phyloP scores from a whole-genome alignment of 2,329 filamentous ascomycete genomes.

The Cladorrhinum sp. region DNA sequence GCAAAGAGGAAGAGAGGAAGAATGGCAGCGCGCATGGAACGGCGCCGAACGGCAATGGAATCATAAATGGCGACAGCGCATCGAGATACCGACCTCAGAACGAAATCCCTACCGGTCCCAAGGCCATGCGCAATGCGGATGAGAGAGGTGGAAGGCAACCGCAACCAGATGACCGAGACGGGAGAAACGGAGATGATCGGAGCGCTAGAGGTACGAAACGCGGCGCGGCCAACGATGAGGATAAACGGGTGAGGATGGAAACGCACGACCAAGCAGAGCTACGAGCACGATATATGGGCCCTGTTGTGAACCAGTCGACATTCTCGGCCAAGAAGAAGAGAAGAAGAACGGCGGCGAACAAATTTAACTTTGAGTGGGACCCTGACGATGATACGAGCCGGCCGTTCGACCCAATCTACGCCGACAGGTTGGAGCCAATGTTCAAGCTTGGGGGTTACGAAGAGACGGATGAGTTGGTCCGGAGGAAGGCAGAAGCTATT shows the following conservation, averaged over 20 bases:
- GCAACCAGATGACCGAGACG: neutral
- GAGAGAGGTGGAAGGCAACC: constrained; percentile 11
- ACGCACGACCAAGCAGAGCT: constrained; percentile 71
- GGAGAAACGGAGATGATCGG: constrained; percentile 31
- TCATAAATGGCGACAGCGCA: constrained; percentile 20
- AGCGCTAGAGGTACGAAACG: constrained; percentile 43
- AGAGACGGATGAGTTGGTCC: constrained; percentile 52
- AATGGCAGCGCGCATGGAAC: constrained; percentile 22
- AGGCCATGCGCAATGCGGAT: constrained; percentile 56
- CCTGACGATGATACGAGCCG: constrained; percentile 85
- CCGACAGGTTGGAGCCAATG: constrained; percentile 61
- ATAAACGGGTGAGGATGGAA: constrained; percentile 39
- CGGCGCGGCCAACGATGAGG: constrained; percentile 39
- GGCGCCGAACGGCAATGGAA: constrained; percentile 28
- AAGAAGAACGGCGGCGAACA: constrained; percentile 86
- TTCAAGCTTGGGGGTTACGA: constrained; percentile 56
- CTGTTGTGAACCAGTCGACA: constrained; percentile 74
- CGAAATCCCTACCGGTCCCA: constrained; percentile 67
- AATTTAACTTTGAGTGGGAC: constrained; percentile 99
- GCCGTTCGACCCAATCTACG: constrained; percentile 79
- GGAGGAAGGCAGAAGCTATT: constrained; percentile 64
- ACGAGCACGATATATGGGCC: constrained; percentile 84
- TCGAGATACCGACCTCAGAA: constrained; percentile 21
- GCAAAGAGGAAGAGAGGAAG: constrained; percentile 19
- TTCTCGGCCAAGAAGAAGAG: constrained; percentile 97